Evolutionary conservation across 2,329 filamentous ascomycete species (phyloP), one percentile per base, ranked within the genome.

Genomic region (Volutella citrinella): DNA sequence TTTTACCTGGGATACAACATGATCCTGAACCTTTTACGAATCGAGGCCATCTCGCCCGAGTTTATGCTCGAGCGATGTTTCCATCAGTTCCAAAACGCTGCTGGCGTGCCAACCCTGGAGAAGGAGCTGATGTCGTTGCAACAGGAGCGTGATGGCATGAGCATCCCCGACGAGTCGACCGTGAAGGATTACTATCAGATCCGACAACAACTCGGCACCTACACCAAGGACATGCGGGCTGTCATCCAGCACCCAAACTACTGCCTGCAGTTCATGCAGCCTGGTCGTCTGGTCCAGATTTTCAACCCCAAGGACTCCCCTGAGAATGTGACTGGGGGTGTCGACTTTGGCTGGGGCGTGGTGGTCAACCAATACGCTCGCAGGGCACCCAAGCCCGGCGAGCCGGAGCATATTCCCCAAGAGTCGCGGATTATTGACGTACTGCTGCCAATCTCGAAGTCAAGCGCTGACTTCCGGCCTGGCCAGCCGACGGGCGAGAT

Each of bases 1-100:
- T 98, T 98, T 66, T 87, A 98, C 59, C 76, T 98, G 12, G 90
- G 93, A 19, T 98, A 98, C 72, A 98, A 98, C 68, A 98, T 98
- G 93, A 87, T 98, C 56, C 73, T 98, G 38, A 98, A 98, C 57
- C 67, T 98, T 42, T 83, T 97, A 62, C 79, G 93, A 64, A 91
- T 98, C n/a, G 93, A 98, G 60, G 91, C 89, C n/a, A 95, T 98
- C 31, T 97, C 90, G 8, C 93, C 94, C 3, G 91, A 98, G 54
- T 97, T 87, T 56, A 98, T 98, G 93, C 72, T 98, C n/a, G 90
- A 97, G 68, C 80, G 85, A 49, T 98, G 93, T 57, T 98, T 98
- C 69, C 94, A 87, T 62, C 93, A 98, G 62, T 98, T 98, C 65
- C 93, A 98, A 60, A 97, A 95, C 53, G 87, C 87, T 3, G 86